Conservation (phyloP, 345 rosid genomes). For the Gossypium bickii region DNA sequence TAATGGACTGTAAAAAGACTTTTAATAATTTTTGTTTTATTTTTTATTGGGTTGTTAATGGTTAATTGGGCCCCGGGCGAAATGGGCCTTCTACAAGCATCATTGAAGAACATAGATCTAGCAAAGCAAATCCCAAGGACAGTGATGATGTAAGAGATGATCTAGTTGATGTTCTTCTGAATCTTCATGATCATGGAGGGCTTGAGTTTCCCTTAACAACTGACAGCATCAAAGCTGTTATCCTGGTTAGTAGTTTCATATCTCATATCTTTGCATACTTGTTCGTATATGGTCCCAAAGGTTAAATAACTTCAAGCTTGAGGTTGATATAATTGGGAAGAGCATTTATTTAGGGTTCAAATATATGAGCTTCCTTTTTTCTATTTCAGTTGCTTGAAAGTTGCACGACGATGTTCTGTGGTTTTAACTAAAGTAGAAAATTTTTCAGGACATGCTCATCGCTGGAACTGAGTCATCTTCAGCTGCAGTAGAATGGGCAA, state of each 20-base stretch:
- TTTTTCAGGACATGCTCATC: neutral
- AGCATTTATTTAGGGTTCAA: too few relatives aligned
- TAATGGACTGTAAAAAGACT: too few relatives aligned
- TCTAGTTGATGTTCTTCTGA: neutral
- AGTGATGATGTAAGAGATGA: neutral
- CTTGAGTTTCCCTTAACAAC: constrained; percentile 14
- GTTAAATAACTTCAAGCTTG: too few relatives aligned
- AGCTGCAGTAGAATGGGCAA: constrained; percentile 8
- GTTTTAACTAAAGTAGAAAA: neutral
- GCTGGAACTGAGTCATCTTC: constrained; percentile 7
- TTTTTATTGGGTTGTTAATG: too few relatives aligned
- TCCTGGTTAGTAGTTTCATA: constrained; percentile 18
- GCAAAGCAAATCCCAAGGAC: neutral
- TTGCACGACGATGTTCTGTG: neutral
- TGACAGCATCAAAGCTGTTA: constrained; percentile 25
- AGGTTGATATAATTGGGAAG: too few relatives aligned
- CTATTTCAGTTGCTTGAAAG: too few relatives aligned
- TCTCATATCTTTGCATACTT: too few relatives aligned
- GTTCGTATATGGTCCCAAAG: too few relatives aligned
- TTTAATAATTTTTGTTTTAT: too few relatives aligned
- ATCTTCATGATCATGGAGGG: constrained; percentile 2
- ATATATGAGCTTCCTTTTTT: too few relatives aligned
- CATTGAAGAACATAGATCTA: neutral
- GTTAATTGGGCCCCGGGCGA: too few relatives aligned
- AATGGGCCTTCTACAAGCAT: too few relatives aligned